Evolutionary conservation across 176 grass and related monocot species (phyloP), one percentile per base, ranked within the genome.

Genomic region (Oryza meridionalis): DNA sequence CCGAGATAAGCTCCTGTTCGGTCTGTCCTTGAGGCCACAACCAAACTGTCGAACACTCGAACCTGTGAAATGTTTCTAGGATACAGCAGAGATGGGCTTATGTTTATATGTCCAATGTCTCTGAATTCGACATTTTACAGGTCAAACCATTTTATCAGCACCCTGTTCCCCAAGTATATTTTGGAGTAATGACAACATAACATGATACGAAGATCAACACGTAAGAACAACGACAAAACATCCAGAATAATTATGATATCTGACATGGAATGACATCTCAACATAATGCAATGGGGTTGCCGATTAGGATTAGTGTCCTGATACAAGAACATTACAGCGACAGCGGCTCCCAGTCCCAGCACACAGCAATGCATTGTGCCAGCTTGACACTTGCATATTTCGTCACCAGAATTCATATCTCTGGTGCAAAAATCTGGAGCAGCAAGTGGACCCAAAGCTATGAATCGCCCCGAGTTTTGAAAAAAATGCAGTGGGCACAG

Each of bases 361-460:
- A 90, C 1, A 65, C 81, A 76, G 65, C 80, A 75, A 69, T 19
- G 84, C 75, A 31, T 33, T 10, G 75, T 53, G 76, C 65, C 84
- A 90, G 84, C 80, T 70, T 65, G 73, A 51, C 24, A 46, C 53
- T 87, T 70, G 49, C 21, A 78, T 77, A 80, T 79, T 83, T 77
- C 69, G 43, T 45, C 9, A 11, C 73, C 10, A 21, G 79, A 67
- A 82, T 70, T 69, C 84, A 79, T 65, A 65, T 35, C 21, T 70
- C 70, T 55, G 75, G 21, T 70, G 89, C 76, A 83, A 87, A 86
- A 86, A 86, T 84, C 80, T 67, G 75, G 53, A 80, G 69, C 12
- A 86, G 43, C 69, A 58, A 46, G 64, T 75, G 83, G 31, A 27
- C 75, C 85, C 64, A 32, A 19, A 75, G 86, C 73, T 22, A 71